A percentile compares a stretch with the other conserved stretches of the same genome.
phyloP scores from a whole-genome alignment of 257 asterid species.

The Avicennia marina region DNA sequence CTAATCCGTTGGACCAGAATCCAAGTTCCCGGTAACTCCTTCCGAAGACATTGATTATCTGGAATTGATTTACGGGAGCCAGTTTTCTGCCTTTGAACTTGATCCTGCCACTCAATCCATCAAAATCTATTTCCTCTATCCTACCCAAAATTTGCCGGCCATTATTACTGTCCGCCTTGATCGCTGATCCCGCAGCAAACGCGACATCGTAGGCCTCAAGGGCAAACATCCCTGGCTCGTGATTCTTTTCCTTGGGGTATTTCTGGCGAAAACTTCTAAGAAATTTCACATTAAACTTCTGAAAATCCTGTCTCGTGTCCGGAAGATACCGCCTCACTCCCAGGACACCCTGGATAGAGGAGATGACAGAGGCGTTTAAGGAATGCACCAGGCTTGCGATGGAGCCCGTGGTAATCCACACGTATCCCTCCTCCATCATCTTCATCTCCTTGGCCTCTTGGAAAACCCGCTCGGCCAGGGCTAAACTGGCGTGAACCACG shows the following conservation, averaged over 20 bases:
- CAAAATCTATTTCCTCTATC: not conserved
- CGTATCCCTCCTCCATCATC: conserved; percentile 33
- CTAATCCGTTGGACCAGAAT: conserved; percentile 25
- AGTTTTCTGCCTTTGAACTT: conserved; percentile 14
- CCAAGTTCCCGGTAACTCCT: conserved; percentile 31
- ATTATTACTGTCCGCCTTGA: not conserved
- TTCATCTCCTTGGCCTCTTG: conserved; percentile 24
- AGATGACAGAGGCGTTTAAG: conserved; percentile 14
- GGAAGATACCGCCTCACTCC: conserved; percentile 19
- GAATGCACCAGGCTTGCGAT: conserved; percentile 26
- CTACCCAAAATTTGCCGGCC: not conserved
- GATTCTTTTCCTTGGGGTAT: conserved; percentile 23
- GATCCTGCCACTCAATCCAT: conserved; percentile 30
- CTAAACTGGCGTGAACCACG: conserved; percentile 24
- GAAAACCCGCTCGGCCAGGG: conserved; percentile 21
- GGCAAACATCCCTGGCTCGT: conserved; percentile 29
- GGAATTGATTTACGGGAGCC: conserved; percentile 15
- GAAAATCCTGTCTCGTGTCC: conserved; percentile 4
- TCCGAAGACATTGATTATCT: conserved; percentile 30
- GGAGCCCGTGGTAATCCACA: conserved; percentile 36
- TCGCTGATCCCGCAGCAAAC: conserved; percentile 21
- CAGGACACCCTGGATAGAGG: conserved; percentile 30
- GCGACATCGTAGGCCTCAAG: conserved; percentile 31
- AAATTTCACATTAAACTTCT: conserved; percentile 16
- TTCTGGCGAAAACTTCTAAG: not conserved